Evolutionary conservation across 306 rosid genomes (phyloP).

Genomic region (Cyamopsis tetragonoloba): DNA sequence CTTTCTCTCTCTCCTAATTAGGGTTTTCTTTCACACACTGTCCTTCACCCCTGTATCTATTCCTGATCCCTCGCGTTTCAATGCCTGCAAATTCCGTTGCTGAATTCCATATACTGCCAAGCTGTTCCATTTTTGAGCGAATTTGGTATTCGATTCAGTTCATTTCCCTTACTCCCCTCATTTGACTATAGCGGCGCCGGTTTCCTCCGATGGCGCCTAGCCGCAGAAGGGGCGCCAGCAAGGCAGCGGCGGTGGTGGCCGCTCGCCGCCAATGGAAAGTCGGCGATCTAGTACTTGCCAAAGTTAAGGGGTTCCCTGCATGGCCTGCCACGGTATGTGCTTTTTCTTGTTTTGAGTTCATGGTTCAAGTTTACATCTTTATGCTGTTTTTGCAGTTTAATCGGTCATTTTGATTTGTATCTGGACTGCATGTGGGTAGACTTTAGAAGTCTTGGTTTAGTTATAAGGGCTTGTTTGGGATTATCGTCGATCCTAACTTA

Average conservation of each 20-base stretch:
- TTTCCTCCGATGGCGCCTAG: constrained; percentile 68
- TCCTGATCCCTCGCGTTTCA: constrained; percentile 36
- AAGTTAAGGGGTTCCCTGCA: constrained; percentile 93
- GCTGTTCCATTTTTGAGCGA: constrained; percentile 41
- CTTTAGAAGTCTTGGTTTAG: constrained; percentile 12
- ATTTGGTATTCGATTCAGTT: constrained; percentile 41
- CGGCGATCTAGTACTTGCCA: constrained; percentile 97
- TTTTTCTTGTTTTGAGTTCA: not conserved
- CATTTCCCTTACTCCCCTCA: constrained; percentile 25
- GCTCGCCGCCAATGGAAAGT: constrained; percentile 88
- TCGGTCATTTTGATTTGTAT: not conserved
- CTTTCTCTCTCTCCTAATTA: constrained; percentile 28
- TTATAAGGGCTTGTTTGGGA: not conserved
- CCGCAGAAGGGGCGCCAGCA: constrained; percentile 70
- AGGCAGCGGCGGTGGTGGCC: constrained; percentile 79
- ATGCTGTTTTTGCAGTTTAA: not conserved
- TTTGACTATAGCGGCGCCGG: constrained; percentile 36
- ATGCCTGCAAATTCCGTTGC: constrained; percentile 55
- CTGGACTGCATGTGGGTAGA: constrained; percentile 27
- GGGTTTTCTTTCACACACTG: constrained; percentile 26
- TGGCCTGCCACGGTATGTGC: constrained; percentile 90
- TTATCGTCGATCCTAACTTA: constrained; percentile 32
- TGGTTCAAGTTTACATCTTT: not conserved
- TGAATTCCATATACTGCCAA: constrained; percentile 35
- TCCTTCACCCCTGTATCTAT: not conserved